Conservation (phyloP, 257 asterid genomes). For the Primulina eburnea region DNA sequence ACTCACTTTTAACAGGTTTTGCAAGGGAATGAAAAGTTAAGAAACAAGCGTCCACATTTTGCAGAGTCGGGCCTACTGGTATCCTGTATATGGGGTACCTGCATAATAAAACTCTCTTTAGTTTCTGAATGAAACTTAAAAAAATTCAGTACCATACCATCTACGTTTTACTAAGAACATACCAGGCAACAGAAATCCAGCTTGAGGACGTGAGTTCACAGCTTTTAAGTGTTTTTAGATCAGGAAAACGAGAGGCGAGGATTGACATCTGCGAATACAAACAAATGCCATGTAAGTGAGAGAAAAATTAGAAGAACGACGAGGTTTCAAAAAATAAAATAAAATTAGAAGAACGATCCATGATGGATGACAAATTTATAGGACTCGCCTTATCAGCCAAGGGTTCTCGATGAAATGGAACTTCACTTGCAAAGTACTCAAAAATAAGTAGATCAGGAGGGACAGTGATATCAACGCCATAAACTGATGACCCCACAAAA, state of each 20-base stretch:
- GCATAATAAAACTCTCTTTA: conserved; percentile 21
- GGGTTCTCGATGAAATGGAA: conserved; percentile 86
- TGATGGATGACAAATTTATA: conserved; percentile 18
- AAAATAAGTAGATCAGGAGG: conserved; percentile 66
- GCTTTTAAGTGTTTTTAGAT: conserved; percentile 60
- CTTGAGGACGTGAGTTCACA: conserved; percentile 81
- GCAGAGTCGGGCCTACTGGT: conserved; percentile 89
- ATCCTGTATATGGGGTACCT: conserved; percentile 97
- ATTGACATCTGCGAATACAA: conserved; percentile 54
- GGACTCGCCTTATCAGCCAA: conserved; percentile 78
- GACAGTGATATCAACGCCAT: conserved; percentile 45
- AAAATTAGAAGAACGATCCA: not conserved
- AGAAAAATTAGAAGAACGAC: no score
- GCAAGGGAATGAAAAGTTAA: conserved; percentile 81
- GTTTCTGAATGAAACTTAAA: conserved; percentile 10
- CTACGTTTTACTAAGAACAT: conserved; percentile 17
- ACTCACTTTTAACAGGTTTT: conserved; percentile 61
- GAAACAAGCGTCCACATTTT: conserved; percentile 88
- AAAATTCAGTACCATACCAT: not conserved
- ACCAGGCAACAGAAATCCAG: conserved; percentile 98
- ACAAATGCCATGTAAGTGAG: conserved; percentile 13
- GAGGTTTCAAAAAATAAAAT: no score
- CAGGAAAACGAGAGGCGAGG: conserved; percentile 71
- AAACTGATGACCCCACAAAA: conserved; percentile 37
- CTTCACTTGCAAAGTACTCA: conserved; percentile 70